Base-by-base conservation (phyloP, 2,329 filamentous ascomycete species). In the Aureobasidium melanogenum region DNA sequence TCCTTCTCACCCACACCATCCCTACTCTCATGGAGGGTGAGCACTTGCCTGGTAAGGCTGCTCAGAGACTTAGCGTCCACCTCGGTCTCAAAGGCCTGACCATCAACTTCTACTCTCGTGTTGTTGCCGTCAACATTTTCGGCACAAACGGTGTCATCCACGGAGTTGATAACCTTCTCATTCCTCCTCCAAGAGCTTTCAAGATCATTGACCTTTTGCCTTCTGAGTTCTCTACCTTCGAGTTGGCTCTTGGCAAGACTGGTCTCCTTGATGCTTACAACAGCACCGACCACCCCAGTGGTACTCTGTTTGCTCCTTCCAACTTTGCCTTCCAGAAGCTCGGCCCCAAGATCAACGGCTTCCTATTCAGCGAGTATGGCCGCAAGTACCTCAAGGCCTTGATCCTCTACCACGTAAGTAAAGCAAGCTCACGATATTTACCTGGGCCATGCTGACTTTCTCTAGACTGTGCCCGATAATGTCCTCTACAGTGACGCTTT, bases 401-500 rank as follows among this genome's bases (percentile, higher is more conserved):
- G 17, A 58, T 58, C 22, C 43, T 58, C 15, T 56, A 56, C 52
- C 52, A 56, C 52, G 50, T 54, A 54, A 54, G 50, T 54, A 19
- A 36, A 50, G 10, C 26, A 22, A 19, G 9, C n/a, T 22, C n/a
- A 14, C 34, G 44, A 36, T 5, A 7, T 2, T 10, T 26, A 24
- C 17, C 6, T 12, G 22, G 8, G 26, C n/a, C 3, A 54, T 19
- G 26, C 51, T 54, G 17, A 54, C 51, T 14, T 1, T 10, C 17
- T 5, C 5, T 24, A 56, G 52, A 80, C 92, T 52, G 87, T 88
- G 1, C 81, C 85, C 44, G 84, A 89, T 68, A 81, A 85, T 63
- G 92, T 88, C 0, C 76, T 96, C 0, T 97, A 96, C 78, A 89
- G 87, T 6, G 92, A 96, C 70, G 88, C 86, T 5, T 89, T 87